These are phyloP conservation scores for Haplosporangium sp. DNA, from an alignment of 371 early-diverging fungal species.

Conservation along the genomic window DNA sequence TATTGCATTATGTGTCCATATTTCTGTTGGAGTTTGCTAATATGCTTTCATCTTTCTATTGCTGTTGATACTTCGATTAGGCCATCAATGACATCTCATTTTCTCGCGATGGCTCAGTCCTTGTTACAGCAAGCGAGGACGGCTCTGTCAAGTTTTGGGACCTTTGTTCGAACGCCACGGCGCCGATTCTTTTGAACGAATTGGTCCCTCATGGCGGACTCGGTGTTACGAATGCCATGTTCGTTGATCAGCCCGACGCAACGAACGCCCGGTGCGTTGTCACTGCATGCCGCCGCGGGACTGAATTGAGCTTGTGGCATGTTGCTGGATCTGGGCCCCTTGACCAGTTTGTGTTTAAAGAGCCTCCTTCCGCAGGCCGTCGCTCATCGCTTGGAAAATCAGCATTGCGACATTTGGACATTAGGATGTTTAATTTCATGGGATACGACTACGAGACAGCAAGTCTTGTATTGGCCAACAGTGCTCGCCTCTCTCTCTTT, in stretches of 20 bases:
- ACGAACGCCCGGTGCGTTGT: slow-evolving; percentile 34
- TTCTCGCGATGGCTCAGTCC: slow-evolving; percentile 56
- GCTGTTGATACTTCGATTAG: slow-evolving; percentile 11
- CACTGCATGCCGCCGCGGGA: slow-evolving; percentile 51
- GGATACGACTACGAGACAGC: slow-evolving; percentile 50
- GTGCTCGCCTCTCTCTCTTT: slow-evolving; percentile 54
- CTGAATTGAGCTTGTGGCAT: slow-evolving; percentile 44
- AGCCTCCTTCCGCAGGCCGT: slow-evolving; percentile 38
- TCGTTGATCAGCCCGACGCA: slow-evolving; percentile 45
- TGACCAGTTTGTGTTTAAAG: slow-evolving; percentile 47
- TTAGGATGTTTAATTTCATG: slow-evolving; percentile 55
- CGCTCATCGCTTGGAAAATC: slow-evolving; percentile 45
- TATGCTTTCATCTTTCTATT: too few relatives aligned
- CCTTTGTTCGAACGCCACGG: slow-evolving; percentile 4
- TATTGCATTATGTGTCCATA: too few relatives aligned
- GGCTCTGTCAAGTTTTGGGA: slow-evolving; percentile 55
- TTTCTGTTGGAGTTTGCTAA: background rate
- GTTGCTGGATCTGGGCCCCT: slow-evolving; percentile 27
- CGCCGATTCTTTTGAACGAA: slow-evolving; percentile 31
- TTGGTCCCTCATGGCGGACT: slow-evolving; percentile 55
- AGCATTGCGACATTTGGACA: slow-evolving; percentile 35
- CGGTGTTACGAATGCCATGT: slow-evolving; percentile 52
- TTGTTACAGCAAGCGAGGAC: slow-evolving; percentile 57
- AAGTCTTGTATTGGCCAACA: slow-evolving; percentile 53
- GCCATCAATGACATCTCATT: slow-evolving; percentile 56